Base-by-base conservation (phyloP, 345 rosid species). In the Citrus maxima region DNA sequence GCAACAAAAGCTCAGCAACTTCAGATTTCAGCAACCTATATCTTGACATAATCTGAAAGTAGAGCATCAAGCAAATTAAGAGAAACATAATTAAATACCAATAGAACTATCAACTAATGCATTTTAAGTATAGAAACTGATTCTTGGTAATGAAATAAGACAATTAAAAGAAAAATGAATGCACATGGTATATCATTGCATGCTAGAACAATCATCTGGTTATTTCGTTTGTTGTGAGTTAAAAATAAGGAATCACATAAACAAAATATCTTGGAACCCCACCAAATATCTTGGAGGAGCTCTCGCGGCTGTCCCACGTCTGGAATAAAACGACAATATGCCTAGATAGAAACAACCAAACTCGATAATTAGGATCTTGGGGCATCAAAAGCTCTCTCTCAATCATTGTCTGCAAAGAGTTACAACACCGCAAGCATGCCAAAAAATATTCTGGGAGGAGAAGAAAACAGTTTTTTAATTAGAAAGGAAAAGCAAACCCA, bases 291-390 rank as follows among this genome's bases (percentile, higher is more conserved):
- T 82, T 88, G 89, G 77, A 92, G 92, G 78, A 95, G 90, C 73
- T 92, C 81, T 84, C 89, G 74, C 93, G 98, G 21, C 98, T 98
- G 80, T 93, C 99, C 98, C 99, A 93, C 69, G 95, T 95, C 81
- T 93, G 93, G 83, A 95, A 93, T 28, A 95, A 91, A 88, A 93
- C 87, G 72, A 90, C 92, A 87, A 95, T 91, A 54, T 82, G 77
- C 81, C 85, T 88, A 65, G 91, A 92, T 80, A 92, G 78, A 61
- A 82, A 87, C 78, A 88, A 80, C 84, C 98, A 84, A 76, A 92
- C 99, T 80, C 93, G 92, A 86, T 89, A 95, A 83, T 93, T 95
- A 80, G 93, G 88, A 91, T 95, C 98, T 68, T 73, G 88, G 56
- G 93, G 89, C 88, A 92, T 84, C 72, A 77, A 79, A 64, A 95